Percentiles rank a stretch among this genome's conserved stretches.
These are phyloP conservation scores for Cladorrhinum samala DNA, from an alignment of 495 filamentous ascomycete genomes.

Conservation along the genomic window DNA sequence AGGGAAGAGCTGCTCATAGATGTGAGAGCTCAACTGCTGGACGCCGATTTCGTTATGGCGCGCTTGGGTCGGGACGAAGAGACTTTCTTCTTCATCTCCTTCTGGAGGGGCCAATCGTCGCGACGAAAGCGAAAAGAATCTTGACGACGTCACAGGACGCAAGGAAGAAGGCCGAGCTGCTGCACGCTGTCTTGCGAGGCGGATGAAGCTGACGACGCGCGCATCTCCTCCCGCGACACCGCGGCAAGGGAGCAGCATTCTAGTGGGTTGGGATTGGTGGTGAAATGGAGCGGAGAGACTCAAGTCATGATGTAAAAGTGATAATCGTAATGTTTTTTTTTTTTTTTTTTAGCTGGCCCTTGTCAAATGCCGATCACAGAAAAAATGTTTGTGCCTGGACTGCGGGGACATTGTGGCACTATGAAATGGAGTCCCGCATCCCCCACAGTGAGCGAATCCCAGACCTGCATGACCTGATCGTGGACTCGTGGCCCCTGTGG, in stretches of 20 bases:
- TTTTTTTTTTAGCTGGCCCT: not conserved
- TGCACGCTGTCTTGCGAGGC: conserved; percentile 32
- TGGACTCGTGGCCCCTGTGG: not conserved
- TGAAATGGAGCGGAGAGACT: conserved; percentile 1
- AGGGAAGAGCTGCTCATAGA: conserved; percentile 77
- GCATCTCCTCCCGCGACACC: conserved; percentile 32
- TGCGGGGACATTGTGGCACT: not conserved
- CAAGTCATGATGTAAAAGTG: conserved; percentile 29
- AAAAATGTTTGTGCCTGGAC: not conserved
- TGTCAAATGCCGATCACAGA: not conserved
- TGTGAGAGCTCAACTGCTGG: conserved; percentile 78
- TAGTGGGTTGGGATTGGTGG: conserved; percentile 3
- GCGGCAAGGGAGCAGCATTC: conserved; percentile 36
- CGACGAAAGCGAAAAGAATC: conserved; percentile 6
- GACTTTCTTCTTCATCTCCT: conserved; percentile 9
- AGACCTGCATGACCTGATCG: not conserved
- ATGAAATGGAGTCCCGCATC: not conserved
- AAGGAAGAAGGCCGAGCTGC: conserved; percentile 15
- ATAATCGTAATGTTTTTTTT: too few species aligned
- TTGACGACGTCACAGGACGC: conserved; percentile 11
- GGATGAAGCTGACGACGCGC: conserved; percentile 32
- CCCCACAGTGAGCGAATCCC: not conserved
- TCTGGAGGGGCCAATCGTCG: conserved; percentile 34
- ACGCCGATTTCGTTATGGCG: conserved; percentile 91
- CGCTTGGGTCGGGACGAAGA: conserved; percentile 50